Evolutionary conservation across 2,329 filamentous ascomycete species (phyloP), one percentile per base, ranked within the genome.

Genomic region (Colletotrichum lindemuthianum): DNA sequence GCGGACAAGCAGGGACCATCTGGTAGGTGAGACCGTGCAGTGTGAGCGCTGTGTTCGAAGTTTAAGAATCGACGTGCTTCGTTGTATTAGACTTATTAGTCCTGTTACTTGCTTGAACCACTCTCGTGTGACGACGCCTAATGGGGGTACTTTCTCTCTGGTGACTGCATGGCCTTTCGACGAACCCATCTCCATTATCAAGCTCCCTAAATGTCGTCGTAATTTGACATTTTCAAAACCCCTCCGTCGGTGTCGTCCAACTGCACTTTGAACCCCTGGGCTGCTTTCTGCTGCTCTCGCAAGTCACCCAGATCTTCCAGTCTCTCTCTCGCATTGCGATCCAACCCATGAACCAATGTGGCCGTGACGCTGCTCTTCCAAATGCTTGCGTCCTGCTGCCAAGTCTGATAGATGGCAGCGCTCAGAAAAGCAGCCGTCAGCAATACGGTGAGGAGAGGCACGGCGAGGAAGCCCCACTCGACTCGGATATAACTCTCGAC

Each of bases 321-420:
- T 24, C 67, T 66, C 6, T 65, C 68, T 45, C 71, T 67, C 2
- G 68, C 69, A 24, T 70, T 68, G 10, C 69, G 67, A 56, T 78
- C 77, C 47, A 78, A 66, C 1, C 76, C 76, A 54, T 77, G 73
- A 24, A 77, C 72, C 57, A 78, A 50, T 63, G 77, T 69, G 0
- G 76, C 76, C 12, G 78, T 60, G 16, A 72, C 70, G 50, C 75
- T 77, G 39, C 74, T 75, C 70, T 78, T 78, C 75, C 75, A 77
- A 16, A 73, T 39, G 24, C 70, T 65, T 33, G 72, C 72, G 16
- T 67, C 68, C 8, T 70, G 69, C 11, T 59, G 69, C 53, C 66
- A 61, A 12, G 71, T 73, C 37, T 68, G 68, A 37, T 70, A 70
- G 3, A 74, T 69, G 2, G 71, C 71, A 8, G 69, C 67, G 0